Base-by-base conservation (phyloP, 129 eudicot genomes). In the Chrysanthemum lavandulifolium region DNA sequence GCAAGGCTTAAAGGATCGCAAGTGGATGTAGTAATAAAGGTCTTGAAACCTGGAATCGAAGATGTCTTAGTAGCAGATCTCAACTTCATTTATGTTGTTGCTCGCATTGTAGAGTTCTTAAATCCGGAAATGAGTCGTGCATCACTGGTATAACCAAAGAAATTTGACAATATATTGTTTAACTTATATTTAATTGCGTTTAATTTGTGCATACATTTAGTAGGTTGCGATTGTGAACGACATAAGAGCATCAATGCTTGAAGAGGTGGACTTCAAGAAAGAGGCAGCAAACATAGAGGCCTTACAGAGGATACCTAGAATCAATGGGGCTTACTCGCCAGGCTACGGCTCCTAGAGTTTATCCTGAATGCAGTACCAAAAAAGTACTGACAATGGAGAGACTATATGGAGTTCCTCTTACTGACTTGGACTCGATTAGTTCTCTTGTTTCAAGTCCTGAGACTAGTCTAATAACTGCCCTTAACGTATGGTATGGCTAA, bases 141-240 rank as follows among this genome's bases (percentile, higher is more conserved):
- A 13, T 94, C 98, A 61, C 78, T 90, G 96, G 98, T 94, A 90
- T 48, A 83, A 47, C 63, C 11, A 64, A 12, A 47, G 65, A 61
- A n/a, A 15, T 2, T 16, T 62, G 18, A 14, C 13, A 6, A 1
- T 1, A 1, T 25, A 11, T 3, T 9, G 67, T 43, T 66, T 8
- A 56, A 2, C 10, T 10, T 45, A 65, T 52, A 51, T 4, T 27
- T 69, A n/a, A 16, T 64, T 33, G 13, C 9, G 25, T 31, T 71
- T 9, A 62, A 72, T 68, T 66, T 50, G 5, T 31, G 59, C 51
- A 18, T 69, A 58, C 76, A 50, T 85, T 68, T 73, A 56, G 31
- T 85, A 94, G 98, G 98, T 90, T 81, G 92, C 91, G 18, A 90
- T 94, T 84, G 96, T 94, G 73, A 90, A 88, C 79, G 98, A 94